Evolutionary conservation across 1,139 yeast genomes (phyloP), one percentile per base, ranked within the genome.

Genomic region (Eremothecium coryli): DNA sequence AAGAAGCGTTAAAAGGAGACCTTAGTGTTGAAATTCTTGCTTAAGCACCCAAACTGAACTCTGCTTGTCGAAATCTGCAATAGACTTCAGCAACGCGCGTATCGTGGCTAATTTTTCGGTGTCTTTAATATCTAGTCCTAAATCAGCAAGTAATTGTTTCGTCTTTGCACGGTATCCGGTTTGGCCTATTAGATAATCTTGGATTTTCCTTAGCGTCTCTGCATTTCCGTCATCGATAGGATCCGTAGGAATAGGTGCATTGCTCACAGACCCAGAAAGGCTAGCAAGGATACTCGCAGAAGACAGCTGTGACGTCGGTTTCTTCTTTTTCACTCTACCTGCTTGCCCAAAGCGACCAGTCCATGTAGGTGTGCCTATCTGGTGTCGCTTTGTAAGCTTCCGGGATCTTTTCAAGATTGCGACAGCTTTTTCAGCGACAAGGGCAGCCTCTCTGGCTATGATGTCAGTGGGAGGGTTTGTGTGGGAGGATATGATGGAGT

Each of bases 341-440:
- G 95, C 95, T 15, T 65, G 58, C 0, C 98, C 98, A 63, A 80
- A 85, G 46, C 73, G 73, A 0, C 98, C 98, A 0, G 98, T 90
- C 94, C 96, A 90, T 0, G 98, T 90, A 0, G 96, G 97, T 0
- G 82, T 77, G 3, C 95, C 95, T 18, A 86, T 66, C 22, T 71
- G 72, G 16, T 75, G 74, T 40, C 66, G 69, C 35, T 84, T 67
- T 0, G 95, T 73, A 18, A 65, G 61, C 38, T 64, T 70, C 32
- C 95, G 61, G 0, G 95, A 84, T 39, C 71, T 70, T 38, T 75
- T 67, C 39, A 90, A 61, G 0, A 88, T 86, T 14, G 68, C 68
- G 0, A 88, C 76, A 0, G 97, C 96, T 22, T 76, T 76, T 24
- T 66, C 67, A 0, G 97, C 97, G 16, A 84, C 70, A 38, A 75